phyloP scores from a whole-genome alignment of 2,329 filamentous ascomycete species.

The Nigrospora oryzae region DNA sequence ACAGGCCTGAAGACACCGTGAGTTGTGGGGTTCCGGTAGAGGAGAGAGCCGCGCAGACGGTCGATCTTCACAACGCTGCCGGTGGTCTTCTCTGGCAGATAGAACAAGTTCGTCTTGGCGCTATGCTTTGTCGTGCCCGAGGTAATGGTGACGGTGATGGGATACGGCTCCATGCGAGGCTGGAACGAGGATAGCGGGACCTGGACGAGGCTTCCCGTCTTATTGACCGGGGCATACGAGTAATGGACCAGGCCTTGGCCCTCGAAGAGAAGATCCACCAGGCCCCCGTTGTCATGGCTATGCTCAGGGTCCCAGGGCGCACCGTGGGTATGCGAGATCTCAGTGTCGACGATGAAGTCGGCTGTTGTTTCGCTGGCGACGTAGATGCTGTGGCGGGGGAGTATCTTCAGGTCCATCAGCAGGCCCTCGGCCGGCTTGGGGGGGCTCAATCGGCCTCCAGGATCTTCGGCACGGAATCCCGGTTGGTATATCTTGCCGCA shows the following conservation, averaged over 20 bases:
- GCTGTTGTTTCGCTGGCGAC: constrained; percentile 29
- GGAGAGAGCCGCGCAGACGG: constrained; percentile 32
- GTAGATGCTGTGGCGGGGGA: constrained; percentile 37
- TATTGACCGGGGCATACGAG: constrained; percentile 23
- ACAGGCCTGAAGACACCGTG: constrained; percentile 27
- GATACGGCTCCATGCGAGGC: constrained; percentile 27
- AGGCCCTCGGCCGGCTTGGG: constrained; percentile 9
- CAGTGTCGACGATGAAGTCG: constrained; percentile 34
- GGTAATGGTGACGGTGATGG: constrained; percentile 26
- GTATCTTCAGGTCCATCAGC: constrained; percentile 33
- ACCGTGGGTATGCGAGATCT: constrained; percentile 31
- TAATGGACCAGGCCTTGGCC: constrained; percentile 21
- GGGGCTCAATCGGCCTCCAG: background rate
- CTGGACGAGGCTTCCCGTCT: constrained; percentile 23
- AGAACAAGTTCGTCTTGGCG: constrained; percentile 26
- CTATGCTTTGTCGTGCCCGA: constrained; percentile 23
- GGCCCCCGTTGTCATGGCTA: constrained; percentile 11
- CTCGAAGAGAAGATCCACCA: constrained; percentile 21
- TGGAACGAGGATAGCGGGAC: constrained; percentile 27
- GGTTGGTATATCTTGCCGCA: constrained; percentile 5
- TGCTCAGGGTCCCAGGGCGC: constrained; percentile 17
- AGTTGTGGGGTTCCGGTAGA: constrained; percentile 27
- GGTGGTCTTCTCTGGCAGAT: constrained; percentile 31
- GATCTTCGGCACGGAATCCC: constrained; percentile 1
- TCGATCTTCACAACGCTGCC: constrained; percentile 38